Evolutionary conservation across 768 basidiomycete genomes (phyloP), one percentile per base, ranked within the genome.

Genomic region (Chalciporus sphaerocephalus): DNA sequence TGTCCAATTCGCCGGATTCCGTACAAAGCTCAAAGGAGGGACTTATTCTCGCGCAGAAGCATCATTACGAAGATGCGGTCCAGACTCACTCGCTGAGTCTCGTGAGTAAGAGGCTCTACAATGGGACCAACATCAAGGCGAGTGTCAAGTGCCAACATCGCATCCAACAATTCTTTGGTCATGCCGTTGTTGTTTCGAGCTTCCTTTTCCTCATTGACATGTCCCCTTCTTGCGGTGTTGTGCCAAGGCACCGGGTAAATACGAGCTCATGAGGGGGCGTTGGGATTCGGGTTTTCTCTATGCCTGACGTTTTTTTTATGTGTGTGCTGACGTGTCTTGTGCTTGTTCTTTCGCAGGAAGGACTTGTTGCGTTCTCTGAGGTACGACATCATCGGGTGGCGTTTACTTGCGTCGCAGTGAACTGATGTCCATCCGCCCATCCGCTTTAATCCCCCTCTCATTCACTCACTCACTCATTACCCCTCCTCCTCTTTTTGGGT

Each of bases 21-120:
- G 82, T 92, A 1, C 84, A 86, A 53, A 74, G 78, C 37, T 85
- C 87, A 3, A 93, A 92, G 61, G 69, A 74, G n/a, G 85, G 75
- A 1, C 67, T 93, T 8, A 42, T 86, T 13, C 61, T 85, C 3
- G 68, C 76, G 2, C 75, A 81, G 49, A 67, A 71, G 33, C 70
- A 72, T n/a, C 73, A 74, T 32, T 64, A 79, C 34, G 74, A 79
- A 18, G 73, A 80, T 12, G 71, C 77, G 0, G 71, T 82, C 4
- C 37, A 65, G 7, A 66, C 66, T 0, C 80, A 81, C 42, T 58
- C 70, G 7, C 61, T 69, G 55, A 74, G 76, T 16, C 56, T 61
- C 21, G 72, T 75, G 50, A 80, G 76, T 54, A 74, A 67, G 51
- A 69, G 76, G 12, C 64, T 80, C 13, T 87, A 79, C 58, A 67